A percentile compares a stretch with the other conserved stretches of the same genome.
phyloP scores from a whole-genome alignment of 139 green algal genomes.

The Gonium pectorale region DNA sequence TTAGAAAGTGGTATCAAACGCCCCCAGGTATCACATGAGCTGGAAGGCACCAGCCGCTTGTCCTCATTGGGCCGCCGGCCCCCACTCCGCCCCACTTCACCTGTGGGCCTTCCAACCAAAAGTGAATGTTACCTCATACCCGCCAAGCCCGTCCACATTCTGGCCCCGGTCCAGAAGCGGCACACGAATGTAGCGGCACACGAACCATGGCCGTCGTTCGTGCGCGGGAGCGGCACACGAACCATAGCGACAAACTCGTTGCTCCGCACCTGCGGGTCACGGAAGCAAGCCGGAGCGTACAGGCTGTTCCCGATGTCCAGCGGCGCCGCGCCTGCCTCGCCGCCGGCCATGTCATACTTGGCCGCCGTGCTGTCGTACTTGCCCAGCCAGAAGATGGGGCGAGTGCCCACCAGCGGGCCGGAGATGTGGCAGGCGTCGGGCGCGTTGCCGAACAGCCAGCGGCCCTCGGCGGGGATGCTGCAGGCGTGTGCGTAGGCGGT shows the following conservation, averaged over 20 bases:
- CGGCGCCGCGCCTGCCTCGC: slow-evolving; percentile 37
- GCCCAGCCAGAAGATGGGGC: slow-evolving; percentile 57
- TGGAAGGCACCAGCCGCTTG: no score
- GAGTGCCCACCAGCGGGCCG: slow-evolving; percentile 26
- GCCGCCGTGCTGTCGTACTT: slow-evolving; percentile 33
- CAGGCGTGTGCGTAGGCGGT: not conserved
- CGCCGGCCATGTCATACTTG: slow-evolving; percentile 48
- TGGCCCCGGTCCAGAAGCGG: no score
- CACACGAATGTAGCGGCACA: no score
- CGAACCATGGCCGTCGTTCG: no score
- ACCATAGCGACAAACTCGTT: not conserved
- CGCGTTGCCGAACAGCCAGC: slow-evolving; percentile 48
- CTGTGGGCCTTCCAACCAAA: no score
- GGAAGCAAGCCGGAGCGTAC: slow-evolving; percentile 62
- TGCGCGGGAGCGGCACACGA: no score
- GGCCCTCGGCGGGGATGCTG: not conserved
- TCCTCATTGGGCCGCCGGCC: no score
- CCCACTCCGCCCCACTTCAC: no score
- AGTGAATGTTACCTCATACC: no score
- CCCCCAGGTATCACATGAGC: no score
- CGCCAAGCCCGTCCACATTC: no score
- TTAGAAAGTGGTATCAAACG: no score
- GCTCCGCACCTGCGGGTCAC: slow-evolving; percentile 50
- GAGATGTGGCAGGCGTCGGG: slow-evolving; percentile 62
- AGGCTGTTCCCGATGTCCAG: slow-evolving; percentile 67